A percentile compares a stretch with the other conserved stretches of the same genome.
Conservation (phyloP, 306 rosid species). For the Vicia villosa region DNA sequence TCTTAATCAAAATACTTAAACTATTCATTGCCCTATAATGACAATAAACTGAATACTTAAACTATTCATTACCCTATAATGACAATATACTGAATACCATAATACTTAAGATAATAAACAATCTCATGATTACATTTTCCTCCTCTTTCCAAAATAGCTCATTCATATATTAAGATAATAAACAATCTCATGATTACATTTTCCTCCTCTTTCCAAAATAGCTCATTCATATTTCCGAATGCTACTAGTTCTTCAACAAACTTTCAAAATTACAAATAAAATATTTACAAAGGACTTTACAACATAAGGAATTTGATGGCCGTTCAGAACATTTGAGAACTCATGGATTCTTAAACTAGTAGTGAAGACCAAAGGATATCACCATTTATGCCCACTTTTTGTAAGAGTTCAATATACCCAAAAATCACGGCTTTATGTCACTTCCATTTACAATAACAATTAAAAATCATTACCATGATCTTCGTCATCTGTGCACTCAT, state of each 20-base stretch:
- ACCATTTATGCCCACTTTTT: background rate
- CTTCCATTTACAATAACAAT: constrained; percentile 19
- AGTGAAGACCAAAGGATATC: background rate
- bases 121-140: too few relatives aligned
- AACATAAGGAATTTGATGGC: constrained; percentile 4
- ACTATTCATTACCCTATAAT: background rate
- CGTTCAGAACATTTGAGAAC: background rate
- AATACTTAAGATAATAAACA: too few relatives aligned
- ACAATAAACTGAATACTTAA: background rate
- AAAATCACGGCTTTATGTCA: constrained; percentile 12
- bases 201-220: too few relatives aligned
- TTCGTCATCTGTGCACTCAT: constrained; percentile 4
- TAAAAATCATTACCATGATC: constrained; percentile 37
- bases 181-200: too few relatives aligned
- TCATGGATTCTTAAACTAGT: background rate
- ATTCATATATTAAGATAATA: too few relatives aligned
- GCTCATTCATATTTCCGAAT: too few relatives aligned
- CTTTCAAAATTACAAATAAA: too few relatives aligned
- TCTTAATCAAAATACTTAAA: background rate
- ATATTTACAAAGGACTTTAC: background rate
- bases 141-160: too few relatives aligned
- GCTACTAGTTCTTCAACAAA: too few relatives aligned
- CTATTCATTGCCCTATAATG: background rate
- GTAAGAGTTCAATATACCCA: background rate
- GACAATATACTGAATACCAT: background rate